A percentile compares a stretch with the other conserved stretches of the same genome.
Conservation (phyloP, 805 yeast species). For the Wickerhamomyces queroliae region DNA sequence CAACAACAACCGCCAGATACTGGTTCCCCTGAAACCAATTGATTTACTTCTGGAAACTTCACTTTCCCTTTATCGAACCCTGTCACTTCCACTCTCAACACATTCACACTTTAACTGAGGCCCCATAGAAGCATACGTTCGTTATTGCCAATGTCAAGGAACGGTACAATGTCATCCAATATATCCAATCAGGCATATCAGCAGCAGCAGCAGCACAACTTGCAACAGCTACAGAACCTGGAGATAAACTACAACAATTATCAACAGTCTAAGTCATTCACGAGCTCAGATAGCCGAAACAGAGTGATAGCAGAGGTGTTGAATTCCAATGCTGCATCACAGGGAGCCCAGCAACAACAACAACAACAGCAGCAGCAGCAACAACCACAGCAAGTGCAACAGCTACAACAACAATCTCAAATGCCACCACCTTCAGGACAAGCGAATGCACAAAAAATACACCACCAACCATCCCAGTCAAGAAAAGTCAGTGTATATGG, state of each 20-base stretch:
- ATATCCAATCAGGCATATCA: neutral
- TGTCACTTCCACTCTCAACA: no score
- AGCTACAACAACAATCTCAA: constrained; percentile 2
- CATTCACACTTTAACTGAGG: no score
- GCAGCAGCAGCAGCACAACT: neutral
- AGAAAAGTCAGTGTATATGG: constrained; percentile 6
- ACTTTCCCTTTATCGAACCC: no score
- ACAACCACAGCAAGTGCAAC: constrained; percentile 4
- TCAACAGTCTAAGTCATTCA: constrained; percentile 38
- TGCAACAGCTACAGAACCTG: constrained; percentile 34
- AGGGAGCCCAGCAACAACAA: constrained; percentile 1
- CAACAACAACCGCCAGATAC: no score
- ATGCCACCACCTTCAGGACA: constrained; percentile 5
- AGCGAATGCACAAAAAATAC: constrained; percentile 1
- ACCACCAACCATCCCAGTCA: constrained; percentile 6
- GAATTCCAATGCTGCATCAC: constrained; percentile 9
- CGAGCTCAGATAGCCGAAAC: constrained; percentile 26
- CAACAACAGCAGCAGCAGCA: constrained; percentile 6
- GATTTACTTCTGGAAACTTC: no score
- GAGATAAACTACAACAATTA: constrained; percentile 31
- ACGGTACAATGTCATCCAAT: neutral
- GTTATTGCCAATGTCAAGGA: constrained; percentile 1
- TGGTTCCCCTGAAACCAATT: no score
- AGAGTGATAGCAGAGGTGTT: constrained; percentile 11
- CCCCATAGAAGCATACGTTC: no score